phyloP scores from a whole-genome alignment of 306 rosid genomes.

The Medicago arabica region DNA sequence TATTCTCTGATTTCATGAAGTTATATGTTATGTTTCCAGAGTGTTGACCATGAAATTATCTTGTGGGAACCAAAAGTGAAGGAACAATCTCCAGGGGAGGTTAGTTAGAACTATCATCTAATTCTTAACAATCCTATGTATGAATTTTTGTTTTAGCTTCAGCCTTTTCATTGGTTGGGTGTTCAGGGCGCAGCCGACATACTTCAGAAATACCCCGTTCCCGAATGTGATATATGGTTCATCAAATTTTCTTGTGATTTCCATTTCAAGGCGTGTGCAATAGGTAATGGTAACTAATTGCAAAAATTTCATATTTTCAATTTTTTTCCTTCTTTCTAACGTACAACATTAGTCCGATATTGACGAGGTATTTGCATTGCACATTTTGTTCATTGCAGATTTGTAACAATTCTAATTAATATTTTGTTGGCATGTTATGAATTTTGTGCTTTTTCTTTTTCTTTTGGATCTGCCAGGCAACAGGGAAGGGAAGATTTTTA shows the following conservation, averaged over 20 bases:
- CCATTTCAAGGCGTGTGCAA: conserved; percentile 73
- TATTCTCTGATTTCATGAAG: conserved; percentile 6
- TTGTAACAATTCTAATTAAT: not conserved
- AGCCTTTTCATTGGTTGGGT: conserved; percentile 26
- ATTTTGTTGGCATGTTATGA: conserved; percentile 9
- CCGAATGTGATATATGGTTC: conserved; percentile 97
- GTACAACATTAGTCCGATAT: conserved; percentile 6
- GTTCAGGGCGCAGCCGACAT: conserved; percentile 81
- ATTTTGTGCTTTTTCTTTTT: conserved; percentile 16
- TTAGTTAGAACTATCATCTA: conserved; percentile 54
- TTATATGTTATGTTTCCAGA: conserved; percentile 55
- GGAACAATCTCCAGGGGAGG: conserved; percentile 98
- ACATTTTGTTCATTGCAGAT: conserved; percentile 5
- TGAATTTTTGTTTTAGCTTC: conserved; percentile 19
- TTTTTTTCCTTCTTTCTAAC: not conserved
- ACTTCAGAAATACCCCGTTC: conserved; percentile 97
- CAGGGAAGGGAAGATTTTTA: conserved; percentile 84
- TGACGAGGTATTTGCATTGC: not conserved
- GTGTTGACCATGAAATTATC: conserved; percentile 93
- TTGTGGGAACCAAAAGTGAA: conserved; percentile 97
- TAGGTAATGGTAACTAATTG: conserved; percentile 59
- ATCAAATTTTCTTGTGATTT: conserved; percentile 96
- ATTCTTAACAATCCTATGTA: conserved; percentile 12
- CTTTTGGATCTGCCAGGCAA: conserved; percentile 58
- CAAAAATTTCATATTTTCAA: conserved; percentile 1